Evolutionary conservation across 192 early-diverging fungal species (phyloP).

Genomic region (Paraglomus occultum): DNA sequence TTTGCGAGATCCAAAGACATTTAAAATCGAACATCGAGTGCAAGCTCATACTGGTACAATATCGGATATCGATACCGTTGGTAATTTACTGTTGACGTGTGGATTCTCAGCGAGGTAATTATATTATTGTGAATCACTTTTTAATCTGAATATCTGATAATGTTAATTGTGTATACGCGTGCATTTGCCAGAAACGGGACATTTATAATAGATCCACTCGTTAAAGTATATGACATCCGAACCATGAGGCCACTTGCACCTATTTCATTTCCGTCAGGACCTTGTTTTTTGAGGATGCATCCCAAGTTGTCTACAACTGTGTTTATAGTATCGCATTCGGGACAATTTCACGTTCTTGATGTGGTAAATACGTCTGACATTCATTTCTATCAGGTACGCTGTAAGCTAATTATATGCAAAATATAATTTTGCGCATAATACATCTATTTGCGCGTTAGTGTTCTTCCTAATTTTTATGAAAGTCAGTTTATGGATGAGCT

Average conservation of each 20-base stretch:
- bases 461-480: neutral
- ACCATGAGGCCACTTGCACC: constrained; percentile 67
- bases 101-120: constrained; percentile 67
- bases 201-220: constrained; percentile 69
- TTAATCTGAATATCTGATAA: neutral
- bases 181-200: constrained; percentile 43
- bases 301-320: constrained; percentile 64
- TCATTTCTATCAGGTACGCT: constrained; percentile 50
- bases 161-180: neutral
- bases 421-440: too few relatives aligned
- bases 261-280: constrained; percentile 66
- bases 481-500: neutral
- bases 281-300: constrained; percentile 69
- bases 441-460: too few relatives aligned
- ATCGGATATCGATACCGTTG: constrained; percentile 72
- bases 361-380: constrained; percentile 45
- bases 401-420: too few relatives aligned
- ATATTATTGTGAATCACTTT: neutral
- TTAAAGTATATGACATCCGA: constrained; percentile 83
- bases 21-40: constrained; percentile 60
- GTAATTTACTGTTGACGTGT: constrained; percentile 72
- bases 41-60: constrained; percentile 76
- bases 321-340: constrained; percentile 62
- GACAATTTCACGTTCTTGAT: constrained; percentile 71
- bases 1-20: constrained; percentile 63